These are phyloP conservation scores for Pichia sporocuriosa DNA, from an alignment of 805 yeast genomes.

Conservation along the genomic window DNA sequence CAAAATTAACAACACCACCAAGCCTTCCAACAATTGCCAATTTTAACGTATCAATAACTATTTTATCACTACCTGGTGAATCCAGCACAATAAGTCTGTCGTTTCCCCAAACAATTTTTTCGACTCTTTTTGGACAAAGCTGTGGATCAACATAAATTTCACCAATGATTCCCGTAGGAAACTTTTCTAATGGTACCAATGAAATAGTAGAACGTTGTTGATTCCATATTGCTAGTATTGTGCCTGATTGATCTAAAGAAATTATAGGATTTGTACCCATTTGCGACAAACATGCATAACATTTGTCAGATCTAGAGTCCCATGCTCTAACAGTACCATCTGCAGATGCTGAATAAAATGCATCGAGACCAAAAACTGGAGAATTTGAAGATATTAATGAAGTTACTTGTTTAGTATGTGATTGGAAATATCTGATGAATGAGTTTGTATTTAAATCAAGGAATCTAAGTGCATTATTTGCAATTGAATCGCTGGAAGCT, in stretches of 20 bases:
- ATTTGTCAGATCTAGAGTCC: slow-evolving; percentile 67
- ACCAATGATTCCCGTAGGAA: slow-evolving; percentile 17
- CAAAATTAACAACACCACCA: slow-evolving; percentile 41
- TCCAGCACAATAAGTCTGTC: slow-evolving; percentile 58
- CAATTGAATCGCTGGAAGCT: slow-evolving; percentile 17
- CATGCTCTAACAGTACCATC: slow-evolving; percentile 82
- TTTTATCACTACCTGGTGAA: slow-evolving; percentile 46
- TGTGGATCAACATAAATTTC: slow-evolving; percentile 34
- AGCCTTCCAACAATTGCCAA: slow-evolving; percentile 26
- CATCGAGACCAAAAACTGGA: slow-evolving; percentile 38
- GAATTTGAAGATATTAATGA: slow-evolving; percentile 63
- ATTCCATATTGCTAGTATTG: slow-evolving; percentile 64
- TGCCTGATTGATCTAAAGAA: slow-evolving; percentile 80
- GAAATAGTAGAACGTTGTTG: slow-evolving; percentile 17
- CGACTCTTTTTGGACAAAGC: slow-evolving; percentile 3
- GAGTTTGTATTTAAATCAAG: slow-evolving; percentile 71
- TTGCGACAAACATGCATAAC: slow-evolving; percentile 4
- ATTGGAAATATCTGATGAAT: slow-evolving; percentile 78
- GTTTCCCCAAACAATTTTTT: slow-evolving; percentile 36
- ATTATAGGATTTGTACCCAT: slow-evolving; percentile 29
- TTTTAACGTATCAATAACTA: slow-evolving; percentile 34
- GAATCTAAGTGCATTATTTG: slow-evolving; percentile 69
- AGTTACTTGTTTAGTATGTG: slow-evolving; percentile 75
- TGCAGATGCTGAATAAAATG: slow-evolving; percentile 45
- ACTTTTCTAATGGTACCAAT: slow-evolving; percentile 18